Conservation (phyloP, 2,329 filamentous ascomycete species). For the Thelonectria discophora region DNA sequence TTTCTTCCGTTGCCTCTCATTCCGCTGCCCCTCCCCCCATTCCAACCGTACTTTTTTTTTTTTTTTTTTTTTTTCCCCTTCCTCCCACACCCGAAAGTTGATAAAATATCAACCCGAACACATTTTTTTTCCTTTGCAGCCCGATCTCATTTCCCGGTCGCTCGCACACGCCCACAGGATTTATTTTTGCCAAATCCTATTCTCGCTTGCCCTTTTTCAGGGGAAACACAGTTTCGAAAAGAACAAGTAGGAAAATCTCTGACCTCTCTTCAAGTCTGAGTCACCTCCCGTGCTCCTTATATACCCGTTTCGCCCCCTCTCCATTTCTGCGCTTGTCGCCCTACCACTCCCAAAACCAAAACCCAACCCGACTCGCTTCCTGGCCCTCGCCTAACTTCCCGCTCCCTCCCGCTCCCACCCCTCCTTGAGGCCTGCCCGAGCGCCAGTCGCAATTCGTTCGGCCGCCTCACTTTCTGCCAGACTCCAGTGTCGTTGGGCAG, state of each 20-base stretch:
- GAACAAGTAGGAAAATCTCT: slow-evolving; percentile 15
- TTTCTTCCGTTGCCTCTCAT: slow-evolving; percentile 32
- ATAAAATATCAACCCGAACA: slow-evolving; percentile 45
- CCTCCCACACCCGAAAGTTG: slow-evolving; percentile 44
- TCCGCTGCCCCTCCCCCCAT: slow-evolving; percentile 35
- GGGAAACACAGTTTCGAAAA: slow-evolving; percentile 8
- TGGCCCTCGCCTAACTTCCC: slow-evolving; percentile 36
- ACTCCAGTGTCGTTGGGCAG: slow-evolving; percentile 43
- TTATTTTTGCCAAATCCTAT: slow-evolving; percentile 18
- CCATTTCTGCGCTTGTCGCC: slow-evolving; percentile 23
- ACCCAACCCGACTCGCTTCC: slow-evolving; percentile 20
- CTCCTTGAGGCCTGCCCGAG: slow-evolving; percentile 28
- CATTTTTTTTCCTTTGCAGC: slow-evolving; percentile 37
- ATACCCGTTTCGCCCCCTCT: slow-evolving; percentile 18
- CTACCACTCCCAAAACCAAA: slow-evolving; percentile 18
- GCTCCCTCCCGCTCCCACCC: slow-evolving; percentile 36
- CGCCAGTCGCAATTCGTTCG: slow-evolving; percentile 36
- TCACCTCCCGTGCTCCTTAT: slow-evolving; percentile 30
- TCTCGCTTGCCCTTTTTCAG: slow-evolving; percentile 8
- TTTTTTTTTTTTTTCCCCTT: slow-evolving; percentile 36
- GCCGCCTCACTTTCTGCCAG: slow-evolving; percentile 40
- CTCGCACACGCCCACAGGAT: slow-evolving; percentile 38
- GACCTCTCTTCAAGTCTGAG: slow-evolving; percentile 14
- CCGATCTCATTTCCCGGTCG: slow-evolving; percentile 32
- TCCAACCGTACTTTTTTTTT: slow-evolving; percentile 36